Evolutionary conservation across 495 filamentous ascomycete genomes (phyloP).

Genomic region (Aspergillus olivimuriae): DNA sequence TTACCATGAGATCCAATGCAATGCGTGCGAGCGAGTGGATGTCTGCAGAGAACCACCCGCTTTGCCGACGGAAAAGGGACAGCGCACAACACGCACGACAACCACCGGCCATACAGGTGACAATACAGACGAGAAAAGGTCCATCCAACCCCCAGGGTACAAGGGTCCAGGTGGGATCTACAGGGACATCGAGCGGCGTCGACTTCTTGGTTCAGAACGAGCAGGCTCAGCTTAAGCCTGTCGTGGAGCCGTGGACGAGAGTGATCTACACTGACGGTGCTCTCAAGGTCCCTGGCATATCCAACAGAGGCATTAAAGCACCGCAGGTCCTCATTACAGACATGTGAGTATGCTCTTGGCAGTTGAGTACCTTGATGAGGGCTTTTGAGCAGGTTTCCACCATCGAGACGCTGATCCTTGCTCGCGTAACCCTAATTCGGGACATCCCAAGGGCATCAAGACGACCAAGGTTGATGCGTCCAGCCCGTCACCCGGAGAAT

Average conservation of each 20-base stretch:
- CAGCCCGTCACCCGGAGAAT: background rate
- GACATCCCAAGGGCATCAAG: too few species aligned
- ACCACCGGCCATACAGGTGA: too few species aligned
- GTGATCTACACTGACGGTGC: conserved; percentile 12
- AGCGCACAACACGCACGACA: too few species aligned
- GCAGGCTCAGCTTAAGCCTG: too few species aligned
- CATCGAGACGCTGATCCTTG: conserved; percentile 5
- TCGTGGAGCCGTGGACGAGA: too few species aligned
- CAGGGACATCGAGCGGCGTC: too few species aligned
- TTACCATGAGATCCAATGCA: background rate
- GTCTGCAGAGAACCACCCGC: background rate
- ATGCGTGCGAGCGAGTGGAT: background rate
- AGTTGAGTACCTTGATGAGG: conserved; percentile 29
- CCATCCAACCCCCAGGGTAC: too few species aligned
- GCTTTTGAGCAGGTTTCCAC: conserved; percentile 31
- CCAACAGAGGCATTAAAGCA: background rate
- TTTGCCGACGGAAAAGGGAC: too few species aligned
- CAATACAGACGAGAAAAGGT: too few species aligned
- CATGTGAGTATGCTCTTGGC: background rate
- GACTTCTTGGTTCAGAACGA: too few species aligned
- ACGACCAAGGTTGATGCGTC: background rate
- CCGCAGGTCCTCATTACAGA: conserved; percentile 6
- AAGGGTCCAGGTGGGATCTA: too few species aligned
- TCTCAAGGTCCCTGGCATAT: conserved; percentile 8
- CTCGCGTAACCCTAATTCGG: conserved; percentile 4